Base-by-base conservation (phyloP, 305 asterid genomes). In the Monarda citriodora region DNA sequence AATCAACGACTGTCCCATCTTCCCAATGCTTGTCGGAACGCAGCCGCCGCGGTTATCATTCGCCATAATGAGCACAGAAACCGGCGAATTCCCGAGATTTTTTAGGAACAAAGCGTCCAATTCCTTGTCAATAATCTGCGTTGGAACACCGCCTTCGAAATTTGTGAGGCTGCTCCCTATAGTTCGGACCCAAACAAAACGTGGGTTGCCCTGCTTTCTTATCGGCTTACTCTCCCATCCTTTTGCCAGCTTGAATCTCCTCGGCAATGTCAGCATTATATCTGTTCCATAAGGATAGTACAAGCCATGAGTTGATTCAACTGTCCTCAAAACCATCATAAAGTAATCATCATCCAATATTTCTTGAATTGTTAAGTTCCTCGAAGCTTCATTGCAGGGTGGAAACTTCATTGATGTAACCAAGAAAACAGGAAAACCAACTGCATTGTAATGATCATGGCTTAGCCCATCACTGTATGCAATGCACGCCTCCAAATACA, bases 171-270 rank as follows among this genome's bases (percentile, higher is more conserved):
- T n/a, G n/a, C n/a, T n/a, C n/a, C n/a, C n/a, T n/a, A n/a, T n/a
- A n/a, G n/a, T n/a, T n/a, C n/a, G n/a, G n/a, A n/a, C n/a, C n/a
- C n/a, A n/a, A n/a, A n/a, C n/a, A n/a, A n/a, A n/a, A n/a, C n/a
- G n/a, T n/a, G n/a, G n/a, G n/a, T n/a, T n/a, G n/a, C n/a, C n/a
- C n/a, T n/a, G 96, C 82, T 95, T 95, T 98, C 99, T 88, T 61
- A 91, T 73, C 51, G 98, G 95, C 72, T 85, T 91, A 77, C 86
- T 84, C 84, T 71, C 82, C 98, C 98, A 91, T 64, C 95, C 97
- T 69, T 77, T 69, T 37, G 94, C 82, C 77, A 88, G 80, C 64
- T 72, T 88, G 76, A 64, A 72, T 75, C 99, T 88, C 73, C 98
- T 82, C 92, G 86, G 97, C 89, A 91, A 83, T 95, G n/a, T n/a